Conservation (phyloP, 2,329 filamentous ascomycete species). For the Aspergillus sp. region DNA sequence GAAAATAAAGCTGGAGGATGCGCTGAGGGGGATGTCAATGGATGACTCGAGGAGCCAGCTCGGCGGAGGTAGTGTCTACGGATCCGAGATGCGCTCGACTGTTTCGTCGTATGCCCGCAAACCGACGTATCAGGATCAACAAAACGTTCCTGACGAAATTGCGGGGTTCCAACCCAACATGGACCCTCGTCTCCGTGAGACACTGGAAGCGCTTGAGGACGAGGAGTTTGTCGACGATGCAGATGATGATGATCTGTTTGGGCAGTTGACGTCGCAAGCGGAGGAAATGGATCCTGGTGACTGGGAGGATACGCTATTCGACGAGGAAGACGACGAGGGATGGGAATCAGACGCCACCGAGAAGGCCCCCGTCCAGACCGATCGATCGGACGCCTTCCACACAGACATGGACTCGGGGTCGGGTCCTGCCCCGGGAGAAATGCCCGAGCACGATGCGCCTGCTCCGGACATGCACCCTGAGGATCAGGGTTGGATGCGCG, state of each 20-base stretch:
- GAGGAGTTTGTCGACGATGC: constrained; percentile 88
- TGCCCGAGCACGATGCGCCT: constrained; percentile 38
- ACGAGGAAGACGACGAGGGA: constrained; percentile 68
- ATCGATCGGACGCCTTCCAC: neutral
- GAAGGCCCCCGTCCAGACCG: constrained; percentile 59
- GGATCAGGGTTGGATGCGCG: constrained; percentile 82
- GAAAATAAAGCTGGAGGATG: constrained; percentile 79
- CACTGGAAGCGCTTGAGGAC: constrained; percentile 89
- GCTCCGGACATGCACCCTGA: constrained; percentile 54
- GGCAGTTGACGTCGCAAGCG: constrained; percentile 64
- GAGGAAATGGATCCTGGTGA: constrained; percentile 74
- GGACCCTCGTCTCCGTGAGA: constrained; percentile 89
- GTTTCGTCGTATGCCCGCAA: constrained; percentile 74
- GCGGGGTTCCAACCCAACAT: constrained; percentile 96
- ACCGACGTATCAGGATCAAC: constrained; percentile 85
- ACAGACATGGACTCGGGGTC: constrained; percentile 3
- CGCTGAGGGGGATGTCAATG: constrained; percentile 61
- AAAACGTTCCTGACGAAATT: constrained; percentile 86
- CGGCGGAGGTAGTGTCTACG: constrained; percentile 36
- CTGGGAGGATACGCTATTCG: constrained; percentile 65
- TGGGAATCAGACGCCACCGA: constrained; percentile 95
- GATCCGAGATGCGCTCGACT: constrained; percentile 37
- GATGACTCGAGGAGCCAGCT: constrained; percentile 38
- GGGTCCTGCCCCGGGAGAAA: constrained; percentile 28
- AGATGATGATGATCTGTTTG: constrained; percentile 79